Evolutionary conservation across 2,329 filamentous ascomycete species (phyloP).

Genomic region (Tolypocladium nubicola): DNA sequence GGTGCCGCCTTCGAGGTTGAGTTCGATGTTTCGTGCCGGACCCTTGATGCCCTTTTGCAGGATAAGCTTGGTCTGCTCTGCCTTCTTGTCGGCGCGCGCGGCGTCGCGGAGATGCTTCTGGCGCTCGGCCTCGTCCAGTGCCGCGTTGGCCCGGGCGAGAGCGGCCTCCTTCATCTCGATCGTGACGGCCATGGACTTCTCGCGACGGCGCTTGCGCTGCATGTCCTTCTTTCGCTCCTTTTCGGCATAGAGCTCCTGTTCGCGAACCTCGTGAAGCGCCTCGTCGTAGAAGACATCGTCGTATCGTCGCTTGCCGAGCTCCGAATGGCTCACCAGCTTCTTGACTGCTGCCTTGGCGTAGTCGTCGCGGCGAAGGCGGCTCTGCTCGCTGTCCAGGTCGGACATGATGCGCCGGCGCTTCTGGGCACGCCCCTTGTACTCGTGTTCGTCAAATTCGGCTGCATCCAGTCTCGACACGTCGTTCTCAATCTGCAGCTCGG

Average conservation of each 20-base stretch:
- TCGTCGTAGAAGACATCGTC: conserved; percentile 67
- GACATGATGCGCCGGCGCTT: conserved; percentile 63
- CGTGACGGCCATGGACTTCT: conserved; percentile 90
- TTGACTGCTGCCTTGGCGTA: conserved; percentile 46
- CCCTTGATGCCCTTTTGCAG: conserved; percentile 80
- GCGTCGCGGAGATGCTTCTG: conserved; percentile 75
- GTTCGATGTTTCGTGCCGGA: conserved; percentile 58
- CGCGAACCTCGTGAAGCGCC: conserved; percentile 77
- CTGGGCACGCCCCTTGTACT: conserved; percentile 44
- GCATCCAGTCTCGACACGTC: conserved; percentile 35
- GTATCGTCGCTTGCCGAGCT: conserved; percentile 65
- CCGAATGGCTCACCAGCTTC: conserved; percentile 58
- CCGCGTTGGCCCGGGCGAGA: conserved; percentile 64
- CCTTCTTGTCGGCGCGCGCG: conserved; percentile 85
- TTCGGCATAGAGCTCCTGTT: conserved; percentile 82
- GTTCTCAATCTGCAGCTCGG: conserved; percentile 31
- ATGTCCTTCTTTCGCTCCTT: conserved; percentile 99
- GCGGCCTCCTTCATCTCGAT: conserved; percentile 84
- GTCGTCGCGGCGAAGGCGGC: conserved; percentile 51
- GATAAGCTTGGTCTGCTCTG: conserved; percentile 78
- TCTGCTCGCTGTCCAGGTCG: conserved; percentile 50
- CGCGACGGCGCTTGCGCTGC: conserved; percentile 90
- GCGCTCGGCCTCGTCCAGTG: conserved; percentile 72
- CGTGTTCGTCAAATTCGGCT: conserved; percentile 29
- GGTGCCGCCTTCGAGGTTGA: conserved; percentile 73